Evolutionary conservation across 2,329 filamentous ascomycete genomes (phyloP).

Genomic region (Ophiostoma sp.): DNA sequence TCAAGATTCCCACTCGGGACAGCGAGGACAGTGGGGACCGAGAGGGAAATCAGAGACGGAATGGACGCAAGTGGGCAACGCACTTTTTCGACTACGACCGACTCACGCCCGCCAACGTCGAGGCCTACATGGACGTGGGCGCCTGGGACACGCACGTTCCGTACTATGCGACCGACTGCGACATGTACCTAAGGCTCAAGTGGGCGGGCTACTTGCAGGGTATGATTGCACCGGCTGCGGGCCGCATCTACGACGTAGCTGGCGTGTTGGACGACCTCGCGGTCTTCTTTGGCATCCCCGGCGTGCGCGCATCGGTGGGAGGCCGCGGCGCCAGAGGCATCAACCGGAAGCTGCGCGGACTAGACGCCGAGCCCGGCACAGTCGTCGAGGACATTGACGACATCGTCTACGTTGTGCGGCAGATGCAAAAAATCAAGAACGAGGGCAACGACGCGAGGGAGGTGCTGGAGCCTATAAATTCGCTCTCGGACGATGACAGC

Average conservation of each 20-base stretch:
- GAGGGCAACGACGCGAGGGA: not conserved
- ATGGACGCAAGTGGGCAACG: slow-evolving; percentile 38
- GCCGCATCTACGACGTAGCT: not conserved
- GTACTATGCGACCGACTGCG: slow-evolving; percentile 54
- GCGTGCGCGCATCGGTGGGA: not conserved
- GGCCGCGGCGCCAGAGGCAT: not conserved
- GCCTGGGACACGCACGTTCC: slow-evolving; percentile 55
- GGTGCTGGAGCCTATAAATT: not conserved
- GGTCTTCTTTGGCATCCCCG: not conserved
- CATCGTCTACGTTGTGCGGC: not conserved
- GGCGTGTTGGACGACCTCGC: not conserved
- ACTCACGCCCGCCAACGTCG: slow-evolving; percentile 51
- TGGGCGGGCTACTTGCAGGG: slow-evolving; percentile 43
- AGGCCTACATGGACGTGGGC: slow-evolving; percentile 45
- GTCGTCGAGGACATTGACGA: not conserved
- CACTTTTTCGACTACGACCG: slow-evolving; percentile 56
- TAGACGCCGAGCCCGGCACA: not conserved
- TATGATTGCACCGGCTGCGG: slow-evolving; percentile 31
- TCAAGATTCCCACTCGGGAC: slow-evolving; percentile 37
- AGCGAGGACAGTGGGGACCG: not conserved
- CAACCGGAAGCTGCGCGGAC: not conserved
- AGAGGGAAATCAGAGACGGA: too few species aligned
- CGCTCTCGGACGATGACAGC: not conserved
- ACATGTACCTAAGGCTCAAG: slow-evolving; percentile 46
- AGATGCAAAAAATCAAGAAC: not conserved